These are phyloP conservation scores for Senna tora DNA, from an alignment of 306 rosid genomes.

Conservation along the genomic window DNA sequence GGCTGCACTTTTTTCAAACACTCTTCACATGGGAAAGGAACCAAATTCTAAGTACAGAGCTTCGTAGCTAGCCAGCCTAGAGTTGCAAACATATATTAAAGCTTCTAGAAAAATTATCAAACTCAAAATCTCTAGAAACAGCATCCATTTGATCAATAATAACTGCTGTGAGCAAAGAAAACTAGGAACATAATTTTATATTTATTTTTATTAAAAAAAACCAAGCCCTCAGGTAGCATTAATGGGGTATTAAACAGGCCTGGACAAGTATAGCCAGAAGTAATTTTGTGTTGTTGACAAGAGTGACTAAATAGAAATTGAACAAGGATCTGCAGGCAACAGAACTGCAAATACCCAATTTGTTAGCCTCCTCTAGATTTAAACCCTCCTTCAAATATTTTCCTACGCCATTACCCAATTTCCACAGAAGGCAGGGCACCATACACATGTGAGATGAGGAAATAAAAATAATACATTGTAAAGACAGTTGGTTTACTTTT, in stretches of 20 bases:
- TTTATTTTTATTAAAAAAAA: too few species aligned
- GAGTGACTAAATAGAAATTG: background rate
- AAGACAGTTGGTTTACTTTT: constrained; percentile 5
- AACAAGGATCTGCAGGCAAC: constrained; percentile 10
- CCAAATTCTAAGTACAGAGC: background rate
- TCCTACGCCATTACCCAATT: constrained; percentile 1
- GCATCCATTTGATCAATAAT: constrained; percentile 4
- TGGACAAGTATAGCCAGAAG: background rate
- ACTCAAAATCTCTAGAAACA: constrained; percentile 6
- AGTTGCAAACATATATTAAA: constrained; percentile 16
- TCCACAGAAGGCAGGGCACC: constrained; percentile 17
- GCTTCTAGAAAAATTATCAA: constrained; percentile 10
- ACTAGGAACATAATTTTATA: background rate
- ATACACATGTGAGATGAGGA: background rate
- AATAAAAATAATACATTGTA: constrained; percentile 1
- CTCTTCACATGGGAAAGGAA: constrained; percentile 4
- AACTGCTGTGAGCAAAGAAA: constrained; percentile 5
- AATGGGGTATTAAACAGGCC: constrained; percentile 10
- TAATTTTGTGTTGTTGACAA: too few species aligned
- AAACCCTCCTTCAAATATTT: background rate
- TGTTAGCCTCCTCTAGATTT: constrained; percentile 21
- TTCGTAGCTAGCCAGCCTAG: constrained; percentile 6
- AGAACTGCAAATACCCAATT: constrained; percentile 20
- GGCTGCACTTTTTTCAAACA: constrained; percentile 25
- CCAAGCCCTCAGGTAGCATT: constrained; percentile 8